Conservation (phyloP, 1,139 yeast species). For the Sugiyamaella sp. region DNA sequence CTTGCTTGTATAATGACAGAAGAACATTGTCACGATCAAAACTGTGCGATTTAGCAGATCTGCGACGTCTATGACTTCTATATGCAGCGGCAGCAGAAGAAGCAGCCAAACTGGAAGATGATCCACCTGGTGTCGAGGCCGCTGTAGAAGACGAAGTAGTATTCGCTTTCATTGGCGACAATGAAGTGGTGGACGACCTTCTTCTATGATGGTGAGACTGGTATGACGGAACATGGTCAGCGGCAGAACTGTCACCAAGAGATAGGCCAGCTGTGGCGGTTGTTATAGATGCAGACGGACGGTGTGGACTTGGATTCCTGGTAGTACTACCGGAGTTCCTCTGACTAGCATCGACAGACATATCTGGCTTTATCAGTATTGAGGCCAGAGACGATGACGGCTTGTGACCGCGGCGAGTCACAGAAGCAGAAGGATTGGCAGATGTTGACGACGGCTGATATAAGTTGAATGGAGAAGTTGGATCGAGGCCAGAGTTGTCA, state of each 20-base stretch:
- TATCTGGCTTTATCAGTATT: slow-evolving; percentile 12
- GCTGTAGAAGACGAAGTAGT: slow-evolving; percentile 10
- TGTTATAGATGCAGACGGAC: slow-evolving; percentile 22
- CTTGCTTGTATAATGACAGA: slow-evolving; percentile 29
- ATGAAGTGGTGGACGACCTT: slow-evolving; percentile 14
- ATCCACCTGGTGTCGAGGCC: slow-evolving; percentile 16
- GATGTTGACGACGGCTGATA: slow-evolving; percentile 8
- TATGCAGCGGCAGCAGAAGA: slow-evolving; percentile 20
- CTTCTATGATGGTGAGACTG: slow-evolving; percentile 10
- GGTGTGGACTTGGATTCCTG: slow-evolving; percentile 20
- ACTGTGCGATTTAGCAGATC: slow-evolving; percentile 21
- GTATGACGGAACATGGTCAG: slow-evolving; percentile 4
- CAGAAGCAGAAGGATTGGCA: not conserved
- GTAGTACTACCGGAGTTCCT: not conserved
- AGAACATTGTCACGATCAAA: slow-evolving; percentile 29
- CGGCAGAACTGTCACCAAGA: slow-evolving; percentile 10
- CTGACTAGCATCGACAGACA: not conserved
- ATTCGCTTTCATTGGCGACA: slow-evolving; percentile 13
- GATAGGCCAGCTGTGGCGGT: slow-evolving; percentile 24
- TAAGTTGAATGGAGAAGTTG: not conserved
- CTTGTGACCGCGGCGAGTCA: slow-evolving; percentile 5
- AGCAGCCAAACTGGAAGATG: slow-evolving; percentile 17
- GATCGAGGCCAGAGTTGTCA: slow-evolving; percentile 9
- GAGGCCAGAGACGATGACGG: slow-evolving; percentile 13
- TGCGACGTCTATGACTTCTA: slow-evolving; percentile 23